Evolutionary conservation across 257 asterid genomes (phyloP).

Genomic region (Marsdenia floribunda): DNA sequence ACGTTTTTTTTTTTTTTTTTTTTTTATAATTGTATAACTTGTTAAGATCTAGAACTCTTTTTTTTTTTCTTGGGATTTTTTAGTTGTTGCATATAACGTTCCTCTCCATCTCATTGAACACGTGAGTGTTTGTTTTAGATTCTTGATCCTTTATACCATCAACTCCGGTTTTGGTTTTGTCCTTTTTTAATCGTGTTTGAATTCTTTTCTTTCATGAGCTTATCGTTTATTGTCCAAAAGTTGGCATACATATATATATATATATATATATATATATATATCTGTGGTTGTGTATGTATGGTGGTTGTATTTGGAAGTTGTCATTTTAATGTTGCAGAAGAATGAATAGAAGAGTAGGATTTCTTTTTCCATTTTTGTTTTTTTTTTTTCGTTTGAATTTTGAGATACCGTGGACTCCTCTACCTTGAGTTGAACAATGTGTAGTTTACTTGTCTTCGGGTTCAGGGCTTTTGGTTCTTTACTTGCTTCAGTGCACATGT

Average conservation of each 20-base stretch:
- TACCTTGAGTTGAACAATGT: not conserved
- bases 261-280: no score
- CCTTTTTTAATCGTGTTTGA: not conserved
- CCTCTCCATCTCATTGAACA: not conserved
- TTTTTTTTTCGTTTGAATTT: not conserved
- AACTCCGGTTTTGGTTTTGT: no score
- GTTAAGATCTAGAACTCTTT: not conserved
- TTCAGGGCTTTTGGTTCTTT: not conserved
- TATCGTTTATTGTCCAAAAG: not conserved
- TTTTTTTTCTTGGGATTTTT: not conserved
- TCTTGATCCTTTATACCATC: not conserved
- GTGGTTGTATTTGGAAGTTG: not conserved
- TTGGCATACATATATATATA: not conserved
- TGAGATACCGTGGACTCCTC: no score
- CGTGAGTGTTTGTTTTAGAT: not conserved
- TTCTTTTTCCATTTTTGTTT: not conserved
- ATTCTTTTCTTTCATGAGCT: not conserved
- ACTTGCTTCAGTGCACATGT: slow-evolving; percentile 2
- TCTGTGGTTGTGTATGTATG: not conserved
- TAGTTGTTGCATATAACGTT: not conserved
- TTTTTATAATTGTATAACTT: not conserved
- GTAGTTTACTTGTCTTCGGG: not conserved
- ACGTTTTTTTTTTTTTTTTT: not conserved
- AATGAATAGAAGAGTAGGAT: not conserved
- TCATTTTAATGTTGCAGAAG: not conserved